A percentile compares a stretch with the other conserved stretches of the same genome.
phyloP scores from a whole-genome alignment of 2,329 filamentous ascomycete species.

The Nannizziopsis barbatae region DNA sequence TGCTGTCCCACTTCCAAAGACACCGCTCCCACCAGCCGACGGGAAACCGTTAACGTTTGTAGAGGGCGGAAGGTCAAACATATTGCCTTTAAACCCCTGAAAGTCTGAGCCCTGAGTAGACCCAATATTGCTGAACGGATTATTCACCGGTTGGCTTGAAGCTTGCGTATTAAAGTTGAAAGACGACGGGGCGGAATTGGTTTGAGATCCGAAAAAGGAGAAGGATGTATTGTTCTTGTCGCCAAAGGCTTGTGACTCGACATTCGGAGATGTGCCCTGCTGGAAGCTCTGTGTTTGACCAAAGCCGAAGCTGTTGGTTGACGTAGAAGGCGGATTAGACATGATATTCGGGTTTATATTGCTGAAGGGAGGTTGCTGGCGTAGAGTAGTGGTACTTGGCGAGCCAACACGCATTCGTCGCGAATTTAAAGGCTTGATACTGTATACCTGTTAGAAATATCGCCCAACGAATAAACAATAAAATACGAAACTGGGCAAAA shows the following conservation, averaged over 20 bases:
- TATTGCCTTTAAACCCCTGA: slow-evolving; percentile 25
- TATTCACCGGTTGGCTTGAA: slow-evolving; percentile 18
- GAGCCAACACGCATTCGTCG: slow-evolving; percentile 20
- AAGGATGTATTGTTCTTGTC: slow-evolving; percentile 18
- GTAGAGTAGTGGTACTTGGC: slow-evolving; percentile 13
- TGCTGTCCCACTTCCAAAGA: slow-evolving; percentile 11
- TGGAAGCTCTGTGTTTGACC: slow-evolving; percentile 30
- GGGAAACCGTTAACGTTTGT: slow-evolving; percentile 15
- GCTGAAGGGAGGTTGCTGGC: slow-evolving; percentile 22
- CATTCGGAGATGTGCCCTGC: slow-evolving; percentile 21
- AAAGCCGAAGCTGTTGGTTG: slow-evolving; percentile 26
- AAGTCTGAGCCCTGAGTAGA: slow-evolving; percentile 19
- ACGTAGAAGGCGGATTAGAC: slow-evolving; percentile 16
- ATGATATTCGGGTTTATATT: slow-evolving; percentile 24
- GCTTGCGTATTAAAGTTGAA: slow-evolving; percentile 22
- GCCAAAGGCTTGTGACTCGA: slow-evolving; percentile 25
- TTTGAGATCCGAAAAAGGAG: slow-evolving; percentile 13
- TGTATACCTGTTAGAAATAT: slow-evolving; percentile 13
- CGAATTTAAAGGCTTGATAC: slow-evolving; percentile 25
- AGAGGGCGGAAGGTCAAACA: slow-evolving; percentile 24
- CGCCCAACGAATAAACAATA: not conserved
- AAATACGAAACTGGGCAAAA: not conserved
- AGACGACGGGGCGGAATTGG: slow-evolving; percentile 19
- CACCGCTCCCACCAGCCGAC: not conserved
- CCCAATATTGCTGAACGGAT: slow-evolving; percentile 29